Evolutionary conservation across 805 yeast species (phyloP), one percentile per base, ranked within the genome.

Genomic region (Myxozyma sirexii): DNA sequence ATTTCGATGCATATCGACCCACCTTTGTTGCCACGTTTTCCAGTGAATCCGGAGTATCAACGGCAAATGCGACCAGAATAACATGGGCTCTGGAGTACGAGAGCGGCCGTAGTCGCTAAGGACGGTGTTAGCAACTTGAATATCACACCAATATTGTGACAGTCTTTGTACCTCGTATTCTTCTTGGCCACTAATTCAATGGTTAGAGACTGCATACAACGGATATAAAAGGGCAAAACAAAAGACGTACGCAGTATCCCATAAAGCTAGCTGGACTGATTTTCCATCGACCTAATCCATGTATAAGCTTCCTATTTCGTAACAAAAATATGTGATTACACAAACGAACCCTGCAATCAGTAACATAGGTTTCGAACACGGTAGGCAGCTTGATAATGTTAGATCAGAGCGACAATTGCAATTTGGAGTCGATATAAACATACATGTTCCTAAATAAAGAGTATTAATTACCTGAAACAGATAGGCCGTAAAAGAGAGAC

Each of bases 321-420:
- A 2, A 35, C 10, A 6, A 2, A 23, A 29, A 10, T 5, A 10
- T 29, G 42, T 12, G 21, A 29, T 15, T 15, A 24, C 26, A 13
- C 13, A 27, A 17, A 48, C 67, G 17, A 37, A 64, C 96, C 59
- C 96, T 78, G 73, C 97, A 91, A 69, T 90, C 96, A 0, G 97
- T 90, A 15, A 91, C 97, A 72, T 92, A 90, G 73, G 92, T 91
- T 68, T 91, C 97, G 72, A 92, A 91, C 4, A 91, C 97, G 0
- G 97, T 91, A 2, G 97, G 97, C 67, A 89, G 96, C 72, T 90
- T 87, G 15, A 26, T 17, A 27, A 15, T 33, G 19, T 19, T 31
- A 21, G n/a, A 48, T 17, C n/a, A 19, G 13, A 7, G 24, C 29
- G 23, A 10, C 15, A 15, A 33, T 29, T 33, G 50, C 10, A 19